Evolutionary conservation across 2,329 filamentous ascomycete genomes (phyloP).

Genomic region (Davidsoniella virescens): DNA sequence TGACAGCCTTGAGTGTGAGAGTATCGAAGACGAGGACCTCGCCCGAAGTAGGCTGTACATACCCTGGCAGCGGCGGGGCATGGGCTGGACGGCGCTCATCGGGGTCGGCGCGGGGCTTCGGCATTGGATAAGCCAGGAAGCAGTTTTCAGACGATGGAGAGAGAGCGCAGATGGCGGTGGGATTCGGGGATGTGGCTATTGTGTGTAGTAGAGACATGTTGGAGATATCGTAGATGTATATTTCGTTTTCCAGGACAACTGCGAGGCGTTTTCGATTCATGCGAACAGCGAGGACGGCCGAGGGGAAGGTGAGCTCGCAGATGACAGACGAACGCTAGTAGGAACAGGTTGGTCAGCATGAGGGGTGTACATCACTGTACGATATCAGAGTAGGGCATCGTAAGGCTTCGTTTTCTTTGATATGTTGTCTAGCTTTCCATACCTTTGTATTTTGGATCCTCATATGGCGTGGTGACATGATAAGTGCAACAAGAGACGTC

Average conservation of each 20-base stretch:
- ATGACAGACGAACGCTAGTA: conserved; percentile 58
- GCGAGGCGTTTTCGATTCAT: conserved; percentile 88
- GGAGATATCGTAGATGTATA: conserved; percentile 96
- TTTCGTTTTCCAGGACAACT: conserved; percentile 86
- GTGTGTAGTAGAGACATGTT: conserved; percentile 93
- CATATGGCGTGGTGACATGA: conserved; percentile 77
- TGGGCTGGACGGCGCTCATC: conserved; percentile 53
- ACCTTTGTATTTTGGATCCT: conserved; percentile 98
- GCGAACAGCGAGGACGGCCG: conserved; percentile 84
- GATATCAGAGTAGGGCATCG: not conserved
- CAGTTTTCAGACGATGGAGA: conserved; percentile 92
- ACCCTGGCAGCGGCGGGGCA: conserved; percentile 60
- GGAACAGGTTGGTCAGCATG: not conserved
- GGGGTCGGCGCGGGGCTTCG: conserved; percentile 48
- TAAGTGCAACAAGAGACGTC: conserved; percentile 85
- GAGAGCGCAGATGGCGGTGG: conserved; percentile 75
- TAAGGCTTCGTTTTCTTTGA: no score
- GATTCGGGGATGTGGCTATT: conserved; percentile 87
- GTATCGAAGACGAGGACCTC: conserved; percentile 91
- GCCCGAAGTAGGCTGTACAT: conserved; percentile 70
- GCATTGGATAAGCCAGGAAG: conserved; percentile 85
- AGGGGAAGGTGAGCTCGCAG: conserved; percentile 95
- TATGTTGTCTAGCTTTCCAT: conserved; percentile 19
- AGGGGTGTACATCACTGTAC: no score
- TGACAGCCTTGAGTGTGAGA: conserved; percentile 75